Evolutionary conservation across 1,284 basidiomycete genomes (phyloP).

Genomic region (Entoloma clypeatum): DNA sequence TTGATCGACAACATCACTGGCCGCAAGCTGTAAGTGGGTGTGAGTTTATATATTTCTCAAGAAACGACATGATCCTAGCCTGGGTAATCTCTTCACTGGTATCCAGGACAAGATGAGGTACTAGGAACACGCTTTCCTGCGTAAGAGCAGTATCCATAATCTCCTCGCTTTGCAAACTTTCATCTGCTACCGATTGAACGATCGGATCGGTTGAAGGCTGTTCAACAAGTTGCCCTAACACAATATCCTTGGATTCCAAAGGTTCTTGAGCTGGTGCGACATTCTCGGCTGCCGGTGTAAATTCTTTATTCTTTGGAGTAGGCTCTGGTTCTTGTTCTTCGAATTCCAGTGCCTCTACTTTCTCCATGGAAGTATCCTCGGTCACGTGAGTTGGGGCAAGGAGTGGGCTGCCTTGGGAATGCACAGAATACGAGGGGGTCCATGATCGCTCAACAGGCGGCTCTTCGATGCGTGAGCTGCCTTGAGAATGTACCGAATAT

Average conservation of each 20-base stretch:
- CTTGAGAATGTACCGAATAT: conserved; percentile 22
- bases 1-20: conserved; percentile 1
- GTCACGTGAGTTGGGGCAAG: no score
- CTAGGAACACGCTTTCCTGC: conserved; percentile 3
- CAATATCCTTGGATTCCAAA: no score
- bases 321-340: no score
- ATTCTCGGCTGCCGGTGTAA: no score
- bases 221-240: no score
- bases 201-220: no score
- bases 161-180: neutral
- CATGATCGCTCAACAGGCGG: neutral
- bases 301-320: no score
- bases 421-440: no score
- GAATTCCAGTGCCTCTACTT: no score
- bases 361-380: no score
- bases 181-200: neutral
- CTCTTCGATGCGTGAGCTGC: conserved; percentile 12
- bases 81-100: conserved; percentile 7
- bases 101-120: conserved; percentile 12
- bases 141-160: neutral
- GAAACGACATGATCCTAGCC: conserved; percentile 4
- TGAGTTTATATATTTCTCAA: neutral
- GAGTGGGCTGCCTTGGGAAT: no score
- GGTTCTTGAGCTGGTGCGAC: no score
- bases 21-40: neutral